Conservation (phyloP, 2,329 filamentous ascomycete species). For the Exophiala phaeomuriformis region DNA sequence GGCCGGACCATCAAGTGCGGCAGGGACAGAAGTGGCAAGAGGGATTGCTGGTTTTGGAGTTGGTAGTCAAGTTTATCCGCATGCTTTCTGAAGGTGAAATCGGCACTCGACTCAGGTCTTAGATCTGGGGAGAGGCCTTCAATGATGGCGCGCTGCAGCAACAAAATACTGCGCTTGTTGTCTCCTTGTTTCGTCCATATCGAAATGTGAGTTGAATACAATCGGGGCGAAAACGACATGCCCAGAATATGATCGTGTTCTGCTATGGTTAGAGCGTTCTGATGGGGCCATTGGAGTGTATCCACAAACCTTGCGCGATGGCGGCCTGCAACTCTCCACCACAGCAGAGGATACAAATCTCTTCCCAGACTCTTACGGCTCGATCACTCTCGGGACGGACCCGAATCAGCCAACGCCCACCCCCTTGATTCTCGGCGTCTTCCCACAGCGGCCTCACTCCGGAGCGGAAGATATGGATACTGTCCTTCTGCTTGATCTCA, state of each 20-base stretch:
- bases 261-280: conserved; percentile 31
- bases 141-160: conserved; percentile 64
- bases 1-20: conserved; percentile 2
- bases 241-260: conserved; percentile 81
- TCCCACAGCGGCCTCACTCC: conserved; percentile 74
- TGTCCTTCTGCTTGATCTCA: conserved; percentile 68
- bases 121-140: conserved; percentile 66
- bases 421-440: conserved; percentile 76
- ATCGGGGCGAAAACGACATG: conserved; percentile 76
- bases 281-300: background rate
- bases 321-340: conserved; percentile 43
- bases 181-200: conserved; percentile 88
- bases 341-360: conserved; percentile 26
- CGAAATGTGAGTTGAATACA: conserved; percentile 80
- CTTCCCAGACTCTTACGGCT: conserved; percentile 26
- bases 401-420: conserved; percentile 88
- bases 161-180: conserved; percentile 70
- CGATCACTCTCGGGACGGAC: conserved; percentile 58
- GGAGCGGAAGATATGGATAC: conserved; percentile 70
- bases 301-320: conserved; percentile 70
- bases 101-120: conserved; percentile 54
- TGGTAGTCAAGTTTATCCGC: conserved; percentile 72
- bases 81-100: conserved; percentile 75
- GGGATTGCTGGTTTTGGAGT: conserved; percentile 22
- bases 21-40: background rate